Evolutionary conservation across 306 rosid genomes (phyloP), one percentile per base, ranked within the genome.

Genomic region (Quercus suber): DNA sequence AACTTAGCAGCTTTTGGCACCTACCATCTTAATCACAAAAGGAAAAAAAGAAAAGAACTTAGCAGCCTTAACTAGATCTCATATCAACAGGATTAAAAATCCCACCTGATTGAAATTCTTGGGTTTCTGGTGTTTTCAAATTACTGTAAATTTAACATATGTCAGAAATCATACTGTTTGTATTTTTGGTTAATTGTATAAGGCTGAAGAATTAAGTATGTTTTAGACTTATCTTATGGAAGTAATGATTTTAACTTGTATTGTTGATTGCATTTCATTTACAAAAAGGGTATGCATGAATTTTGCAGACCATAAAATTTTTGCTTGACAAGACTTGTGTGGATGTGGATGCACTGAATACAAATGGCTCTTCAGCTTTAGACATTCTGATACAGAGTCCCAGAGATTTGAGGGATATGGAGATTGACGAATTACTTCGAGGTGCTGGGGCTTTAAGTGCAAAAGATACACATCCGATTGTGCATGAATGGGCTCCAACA

Each of bases 381-480:
- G 78, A 79, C n/a, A 59, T 70, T 41, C 51, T 83, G 7, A 35
- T 55, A 5, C 81, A 69, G 19, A 55, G 83, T 28, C 55, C 79
- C 35, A 79, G 86, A 75, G 86, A 79, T 61, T 59, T 76, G 60
- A 73, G 80, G 43, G 86, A 83, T 58, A 51, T 79, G 80, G 83
- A 76, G 15, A 83, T 83, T 68, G 67, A 75, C 49, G 75, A 75
- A 43, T 69, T 79, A 18, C 78, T 83, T 23, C 77, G 49, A 30
- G 67, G 23, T 23, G 78, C 81, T 1, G 83, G 65, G 33, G 74
- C 77, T 55, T n/a, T 69, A 35, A 79, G 43, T 75, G 35, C 8
- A 8, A 73, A 49, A 19, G 76, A 57, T 33, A 6, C 49, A 3
- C 63, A 17, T 56, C 45, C 75, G 0, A 83, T 83, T 74, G 73